Evolutionary conservation across 2,329 filamentous ascomycete genomes (phyloP).

Genomic region (Talaromyces amestolkiae): DNA sequence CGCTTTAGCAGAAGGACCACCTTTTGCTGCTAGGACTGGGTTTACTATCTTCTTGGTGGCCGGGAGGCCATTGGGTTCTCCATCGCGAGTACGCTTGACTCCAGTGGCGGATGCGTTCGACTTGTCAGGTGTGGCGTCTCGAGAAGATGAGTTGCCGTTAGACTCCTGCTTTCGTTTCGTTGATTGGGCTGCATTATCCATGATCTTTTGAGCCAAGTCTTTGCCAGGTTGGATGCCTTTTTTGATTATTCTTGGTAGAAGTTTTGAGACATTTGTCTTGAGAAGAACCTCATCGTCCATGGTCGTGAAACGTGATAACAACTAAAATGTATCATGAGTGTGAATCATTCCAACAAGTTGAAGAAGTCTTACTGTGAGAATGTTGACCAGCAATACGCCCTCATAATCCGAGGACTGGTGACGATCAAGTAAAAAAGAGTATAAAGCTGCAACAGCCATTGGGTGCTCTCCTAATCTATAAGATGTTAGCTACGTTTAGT

Average conservation of each 20-base stretch:
- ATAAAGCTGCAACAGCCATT: conserved; percentile 46
- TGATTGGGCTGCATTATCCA: conserved; percentile 47
- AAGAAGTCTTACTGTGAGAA: conserved; percentile 42
- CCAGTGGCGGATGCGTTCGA: conserved; percentile 25
- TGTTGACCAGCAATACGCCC: conserved; percentile 43
- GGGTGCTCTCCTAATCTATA: conserved; percentile 51
- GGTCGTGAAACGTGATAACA: conserved; percentile 56
- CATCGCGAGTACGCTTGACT: conserved; percentile 41
- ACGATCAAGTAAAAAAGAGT: conserved; percentile 50
- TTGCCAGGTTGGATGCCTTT: conserved; percentile 58
- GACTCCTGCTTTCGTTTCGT: conserved; percentile 45
- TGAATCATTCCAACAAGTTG: neutral
- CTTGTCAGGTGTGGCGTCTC: conserved; percentile 35
- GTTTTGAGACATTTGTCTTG: conserved; percentile 59
- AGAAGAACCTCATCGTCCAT: conserved; percentile 58
- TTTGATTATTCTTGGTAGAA: conserved; percentile 57
- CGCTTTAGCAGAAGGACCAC: conserved; percentile 25
- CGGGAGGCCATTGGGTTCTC: conserved; percentile 35
- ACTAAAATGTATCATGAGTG: conserved; percentile 36
- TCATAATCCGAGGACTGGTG: conserved; percentile 49
- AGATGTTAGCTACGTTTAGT: conserved; percentile 22
- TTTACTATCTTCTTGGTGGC: conserved; percentile 41
- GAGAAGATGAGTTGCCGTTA: conserved; percentile 31
- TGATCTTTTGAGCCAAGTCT: conserved; percentile 54
- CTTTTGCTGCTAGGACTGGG: conserved; percentile 33